phyloP scores from a whole-genome alignment of 108 stramenopile species.

The Seminavis robusta region DNA sequence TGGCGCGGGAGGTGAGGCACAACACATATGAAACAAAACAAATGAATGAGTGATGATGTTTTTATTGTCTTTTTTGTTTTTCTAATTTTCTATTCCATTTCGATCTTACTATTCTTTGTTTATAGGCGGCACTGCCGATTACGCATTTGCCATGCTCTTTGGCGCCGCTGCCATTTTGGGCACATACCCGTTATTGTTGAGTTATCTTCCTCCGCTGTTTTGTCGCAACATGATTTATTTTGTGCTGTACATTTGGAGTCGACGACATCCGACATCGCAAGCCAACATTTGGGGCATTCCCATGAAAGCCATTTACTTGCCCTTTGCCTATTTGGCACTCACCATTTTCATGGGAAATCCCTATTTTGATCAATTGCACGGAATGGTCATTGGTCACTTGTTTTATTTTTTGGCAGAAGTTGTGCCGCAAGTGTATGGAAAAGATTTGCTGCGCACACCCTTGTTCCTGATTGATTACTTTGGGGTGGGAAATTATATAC shows the following conservation, averaged over 20 bases:
- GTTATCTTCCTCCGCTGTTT: constrained; percentile 55
- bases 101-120: neutral
- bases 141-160: constrained; percentile 60
- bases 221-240: constrained; percentile 65
- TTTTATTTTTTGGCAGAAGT: constrained; percentile 91
- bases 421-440: constrained; percentile 77
- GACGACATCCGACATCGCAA: constrained; percentile 70
- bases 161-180: constrained; percentile 44
- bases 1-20: constrained; percentile 76
- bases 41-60: constrained; percentile 17
- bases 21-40: too few species aligned
- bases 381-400: constrained; percentile 75
- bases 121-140: constrained; percentile 43
- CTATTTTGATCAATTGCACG: constrained; percentile 63
- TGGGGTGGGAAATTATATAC: constrained; percentile 77
- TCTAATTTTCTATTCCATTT: neutral
- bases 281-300: constrained; percentile 88
- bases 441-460: constrained; percentile 78
- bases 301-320: constrained; percentile 74
- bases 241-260: constrained; percentile 85
- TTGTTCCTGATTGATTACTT: constrained; percentile 78
- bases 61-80: constrained; percentile 5
- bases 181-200: constrained; percentile 56
- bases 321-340: constrained; percentile 78
- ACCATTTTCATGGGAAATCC: constrained; percentile 70